Evolutionary conservation across 2,329 filamentous ascomycete genomes (phyloP), one percentile per base, ranked within the genome.

Genomic region (Fusarium oxysporum): DNA sequence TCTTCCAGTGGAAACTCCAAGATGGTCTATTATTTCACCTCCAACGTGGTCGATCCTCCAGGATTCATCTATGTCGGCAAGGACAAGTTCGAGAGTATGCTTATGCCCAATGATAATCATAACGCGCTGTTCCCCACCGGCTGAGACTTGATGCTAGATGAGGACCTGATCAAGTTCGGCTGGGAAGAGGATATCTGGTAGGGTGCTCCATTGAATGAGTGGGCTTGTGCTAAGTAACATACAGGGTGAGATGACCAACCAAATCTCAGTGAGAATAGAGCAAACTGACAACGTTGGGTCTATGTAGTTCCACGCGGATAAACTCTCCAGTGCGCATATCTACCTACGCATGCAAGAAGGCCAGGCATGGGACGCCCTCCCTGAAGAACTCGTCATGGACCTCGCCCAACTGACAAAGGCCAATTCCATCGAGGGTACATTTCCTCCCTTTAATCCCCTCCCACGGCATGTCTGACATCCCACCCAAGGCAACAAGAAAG

Each of bases 341-440:
- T 99, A 99, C 83, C 90, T 99, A 38, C 92, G 96, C 38, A 88
- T 98, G 75, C 87, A 86, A 21, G 91, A 96, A 47, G 92, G 91
- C 65, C 90, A 96, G 75, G 86, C 89, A 44, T 99, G 96, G 96
- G 95, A 98, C 56, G 83, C 87, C 47, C 94, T 99, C 66, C 91
- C 93, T 0, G 80, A 90, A 69, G 89, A 90, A 7, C 87, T 99
- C 33, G 81, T 99, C 67, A 89, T 87, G 74, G 96, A 99, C 83
- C 94, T 96, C 78, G 96, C 93, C n/a, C 96, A 99, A 83, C 87
- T 99, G 77, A 99, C 96, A 64, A 99, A 99, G 84, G 96, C 96
- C 71, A 99, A 99, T 84, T 98, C 95, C 65, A 99, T 99, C 77
- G 96, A 99, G 86, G 96, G 93, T 92, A 78, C 17, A 4, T 38